phyloP scores from a whole-genome alignment of 2,329 filamentous ascomycete species.

The Pleoardoris graminearum region DNA sequence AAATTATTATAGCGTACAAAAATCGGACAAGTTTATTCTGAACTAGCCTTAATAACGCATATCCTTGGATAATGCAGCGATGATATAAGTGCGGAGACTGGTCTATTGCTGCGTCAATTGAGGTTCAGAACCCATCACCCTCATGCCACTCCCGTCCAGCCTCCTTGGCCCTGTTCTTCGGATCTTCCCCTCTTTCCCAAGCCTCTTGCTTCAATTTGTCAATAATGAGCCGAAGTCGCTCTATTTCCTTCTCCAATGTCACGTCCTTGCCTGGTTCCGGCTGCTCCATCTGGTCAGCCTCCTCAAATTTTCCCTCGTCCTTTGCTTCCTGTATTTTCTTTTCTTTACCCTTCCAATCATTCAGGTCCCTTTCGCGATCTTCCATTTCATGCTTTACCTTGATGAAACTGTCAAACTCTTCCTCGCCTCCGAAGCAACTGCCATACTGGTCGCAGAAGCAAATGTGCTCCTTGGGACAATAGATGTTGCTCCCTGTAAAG shows the following conservation, averaged over 20 bases:
- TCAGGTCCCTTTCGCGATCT: slow-evolving; percentile 48
- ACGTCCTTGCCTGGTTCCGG: slow-evolving; percentile 50
- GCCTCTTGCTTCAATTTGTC: slow-evolving; percentile 50
- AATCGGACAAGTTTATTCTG: too few species aligned
- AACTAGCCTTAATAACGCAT: too few species aligned
- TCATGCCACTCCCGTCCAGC: slow-evolving; percentile 59
- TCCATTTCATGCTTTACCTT: slow-evolving; percentile 50
- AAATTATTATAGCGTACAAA: too few species aligned
- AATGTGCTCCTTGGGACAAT: slow-evolving; percentile 57
- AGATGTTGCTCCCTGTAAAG: slow-evolving; percentile 56
- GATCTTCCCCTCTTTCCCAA: slow-evolving; percentile 55
- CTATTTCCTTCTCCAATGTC: slow-evolving; percentile 51
- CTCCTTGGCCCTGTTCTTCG: slow-evolving; percentile 56
- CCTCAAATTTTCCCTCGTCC: slow-evolving; percentile 41
- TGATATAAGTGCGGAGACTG: too few species aligned
- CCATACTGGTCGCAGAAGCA: slow-evolving; percentile 69
- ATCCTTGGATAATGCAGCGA: too few species aligned
- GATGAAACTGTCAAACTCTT: slow-evolving; percentile 54
- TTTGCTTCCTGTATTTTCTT: slow-evolving; percentile 42
- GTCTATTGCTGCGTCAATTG: too few species aligned
- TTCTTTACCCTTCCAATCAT: slow-evolving; percentile 48
- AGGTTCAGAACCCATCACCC: slow-evolving; percentile 58
- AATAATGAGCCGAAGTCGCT: slow-evolving; percentile 49
- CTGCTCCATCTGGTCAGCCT: slow-evolving; percentile 35
- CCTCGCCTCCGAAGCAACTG: slow-evolving; percentile 60